Percentiles rank a stretch among this genome's conserved stretches.
Conservation (phyloP, 1,139 yeast genomes). For the Sugiyamaella neomexicana region DNA sequence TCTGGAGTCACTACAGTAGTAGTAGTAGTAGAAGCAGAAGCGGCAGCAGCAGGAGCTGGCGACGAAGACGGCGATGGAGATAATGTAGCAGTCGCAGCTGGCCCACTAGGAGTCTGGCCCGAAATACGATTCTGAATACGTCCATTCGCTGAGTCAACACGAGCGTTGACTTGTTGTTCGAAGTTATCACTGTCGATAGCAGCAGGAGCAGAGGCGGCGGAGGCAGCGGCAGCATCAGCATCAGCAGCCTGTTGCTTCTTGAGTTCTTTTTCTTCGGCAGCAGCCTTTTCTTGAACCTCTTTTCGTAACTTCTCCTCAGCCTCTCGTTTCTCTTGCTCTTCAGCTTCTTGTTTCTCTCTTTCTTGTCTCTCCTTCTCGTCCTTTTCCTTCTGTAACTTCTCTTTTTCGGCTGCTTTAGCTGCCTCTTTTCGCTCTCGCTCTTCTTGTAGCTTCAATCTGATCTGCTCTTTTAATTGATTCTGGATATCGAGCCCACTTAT, state of each 20-base stretch:
- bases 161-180: conserved; percentile 14
- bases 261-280: background rate
- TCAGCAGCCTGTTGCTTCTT: conserved; percentile 2
- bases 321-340: conserved; percentile 19
- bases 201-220: conserved; percentile 5
- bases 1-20: conserved; percentile 22
- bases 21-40: conserved; percentile 6
- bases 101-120: conserved; percentile 10
- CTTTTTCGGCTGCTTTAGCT: conserved; percentile 24
- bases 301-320: conserved; percentile 17
- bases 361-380: conserved; percentile 21
- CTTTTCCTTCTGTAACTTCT: conserved; percentile 13
- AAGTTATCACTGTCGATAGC: conserved; percentile 1
- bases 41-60: conserved; percentile 1
- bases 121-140: conserved; percentile 8
- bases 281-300: conserved; percentile 17
- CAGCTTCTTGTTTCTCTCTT: conserved; percentile 25
- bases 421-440: conserved; percentile 25
- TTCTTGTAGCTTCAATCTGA: conserved; percentile 26
- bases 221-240: conserved; percentile 12
- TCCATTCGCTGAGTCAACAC: conserved; percentile 17
- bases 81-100: conserved; percentile 1
- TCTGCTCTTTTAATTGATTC: conserved; percentile 32
- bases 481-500: conserved; percentile 23
- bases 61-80: background rate